Evolutionary conservation across 768 basidiomycete species (phyloP).

Genomic region (Artomyces pyxidatus): DNA sequence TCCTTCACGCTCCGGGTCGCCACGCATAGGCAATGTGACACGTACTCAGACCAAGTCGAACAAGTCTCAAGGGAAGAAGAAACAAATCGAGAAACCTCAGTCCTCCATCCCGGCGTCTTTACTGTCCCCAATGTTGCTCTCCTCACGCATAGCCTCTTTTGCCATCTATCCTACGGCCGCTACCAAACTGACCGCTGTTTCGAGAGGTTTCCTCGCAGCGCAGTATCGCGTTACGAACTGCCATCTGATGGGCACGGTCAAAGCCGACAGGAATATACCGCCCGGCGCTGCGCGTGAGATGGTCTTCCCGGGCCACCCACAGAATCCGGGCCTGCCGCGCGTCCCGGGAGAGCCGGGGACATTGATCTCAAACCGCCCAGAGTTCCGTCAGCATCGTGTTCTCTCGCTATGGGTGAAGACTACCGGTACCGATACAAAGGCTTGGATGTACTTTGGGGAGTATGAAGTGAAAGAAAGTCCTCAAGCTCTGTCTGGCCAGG

Average conservation of each 20-base stretch:
- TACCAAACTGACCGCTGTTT: too few species aligned
- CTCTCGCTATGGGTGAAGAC: background rate
- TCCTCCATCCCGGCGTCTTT: too few species aligned
- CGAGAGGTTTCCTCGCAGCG: background rate
- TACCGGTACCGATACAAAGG: background rate
- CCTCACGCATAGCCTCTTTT: too few species aligned
- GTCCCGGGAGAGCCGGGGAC: background rate
- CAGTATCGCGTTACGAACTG: background rate
- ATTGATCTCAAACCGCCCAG: background rate
- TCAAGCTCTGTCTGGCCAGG: background rate
- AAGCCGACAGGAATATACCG: background rate
- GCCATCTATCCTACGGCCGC: too few species aligned
- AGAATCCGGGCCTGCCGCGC: background rate
- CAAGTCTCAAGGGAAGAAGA: too few species aligned
- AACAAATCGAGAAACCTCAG: too few species aligned
- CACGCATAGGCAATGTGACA: too few species aligned
- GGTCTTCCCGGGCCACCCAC: background rate
- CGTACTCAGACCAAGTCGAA: too few species aligned
- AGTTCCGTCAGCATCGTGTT: background rate
- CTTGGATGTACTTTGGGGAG: background rate
- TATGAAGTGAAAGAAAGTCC: background rate
- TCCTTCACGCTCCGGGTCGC: too few species aligned
- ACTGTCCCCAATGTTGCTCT: too few species aligned
- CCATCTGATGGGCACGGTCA: background rate
- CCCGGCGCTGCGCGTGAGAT: background rate